Evolutionary conservation across 2,329 filamentous ascomycete species (phyloP).

Genomic region (Metarhizium humberi): DNA sequence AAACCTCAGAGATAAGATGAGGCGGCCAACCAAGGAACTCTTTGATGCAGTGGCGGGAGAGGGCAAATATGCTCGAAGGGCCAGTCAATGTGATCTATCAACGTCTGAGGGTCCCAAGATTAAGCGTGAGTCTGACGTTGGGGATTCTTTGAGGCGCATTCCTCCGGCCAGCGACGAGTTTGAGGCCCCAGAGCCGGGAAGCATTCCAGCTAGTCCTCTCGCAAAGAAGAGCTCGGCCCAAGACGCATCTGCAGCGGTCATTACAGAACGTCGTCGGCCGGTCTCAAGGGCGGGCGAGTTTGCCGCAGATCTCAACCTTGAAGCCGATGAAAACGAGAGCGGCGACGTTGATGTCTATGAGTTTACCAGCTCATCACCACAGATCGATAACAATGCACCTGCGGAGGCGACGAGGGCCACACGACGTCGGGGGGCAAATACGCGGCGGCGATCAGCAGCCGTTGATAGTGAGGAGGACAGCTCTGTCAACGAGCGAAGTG

Average conservation of each 20-base stretch:
- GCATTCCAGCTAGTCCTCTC: conserved; percentile 29
- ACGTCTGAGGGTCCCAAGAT: conserved; percentile 16
- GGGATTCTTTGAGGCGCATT: conserved; percentile 22
- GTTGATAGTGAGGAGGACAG: conserved; percentile 24
- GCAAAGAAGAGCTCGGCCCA: conserved; percentile 26
- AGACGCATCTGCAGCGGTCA: conserved; percentile 22
- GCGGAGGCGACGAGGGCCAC: conserved; percentile 15
- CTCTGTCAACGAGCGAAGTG: conserved; percentile 19
- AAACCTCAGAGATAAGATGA: conserved; percentile 75
- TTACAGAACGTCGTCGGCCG: conserved; percentile 31
- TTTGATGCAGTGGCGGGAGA: conserved; percentile 65
- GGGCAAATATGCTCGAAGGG: conserved; percentile 39
- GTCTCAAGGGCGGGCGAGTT: conserved; percentile 15
- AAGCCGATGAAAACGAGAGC: conserved; percentile 3
- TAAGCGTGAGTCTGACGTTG: conserved; percentile 24
- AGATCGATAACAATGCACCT: conserved; percentile 20
- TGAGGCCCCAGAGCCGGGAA: conserved; percentile 10
- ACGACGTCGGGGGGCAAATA: conserved; percentile 23
- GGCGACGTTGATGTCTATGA: conserved; percentile 43
- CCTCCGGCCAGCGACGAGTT: conserved; percentile 5
- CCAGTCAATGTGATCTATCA: conserved; percentile 24
- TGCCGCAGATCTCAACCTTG: conserved; percentile 1
- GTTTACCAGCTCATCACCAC: conserved; percentile 39
- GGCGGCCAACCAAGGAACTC: conserved; percentile 66
- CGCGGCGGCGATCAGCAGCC: conserved; percentile 30